Evolutionary conservation across 1,284 basidiomycete species (phyloP).

Genomic region (Cryptococcus deneoformans): DNA sequence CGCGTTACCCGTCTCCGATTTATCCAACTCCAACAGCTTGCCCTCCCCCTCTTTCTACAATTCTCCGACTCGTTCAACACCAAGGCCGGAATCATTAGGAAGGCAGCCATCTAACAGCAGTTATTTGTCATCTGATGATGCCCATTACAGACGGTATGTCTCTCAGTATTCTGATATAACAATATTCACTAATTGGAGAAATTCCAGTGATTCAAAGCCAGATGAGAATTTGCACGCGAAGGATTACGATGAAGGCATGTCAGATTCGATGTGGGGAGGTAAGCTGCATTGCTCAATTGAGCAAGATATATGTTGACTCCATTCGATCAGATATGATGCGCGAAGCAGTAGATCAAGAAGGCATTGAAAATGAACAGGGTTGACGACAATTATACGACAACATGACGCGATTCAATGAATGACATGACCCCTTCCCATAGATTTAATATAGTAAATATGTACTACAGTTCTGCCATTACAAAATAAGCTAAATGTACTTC

Average conservation of each 20-base stretch:
- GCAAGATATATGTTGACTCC: background rate
- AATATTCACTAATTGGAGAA: too few relatives aligned
- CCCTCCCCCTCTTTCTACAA: background rate
- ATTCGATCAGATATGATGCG: conserved; percentile 44
- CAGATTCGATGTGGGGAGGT: conserved; percentile 45
- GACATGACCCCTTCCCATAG: background rate
- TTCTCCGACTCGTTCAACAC: background rate
- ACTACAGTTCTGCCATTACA: background rate
- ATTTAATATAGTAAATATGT: conserved; percentile 2
- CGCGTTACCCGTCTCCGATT: background rate
- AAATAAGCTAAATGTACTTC: background rate
- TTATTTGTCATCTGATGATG: conserved; percentile 34
- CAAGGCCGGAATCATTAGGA: conserved; percentile 3
- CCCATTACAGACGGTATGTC: conserved; percentile 27
- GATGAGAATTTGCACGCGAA: conserved; percentile 23
- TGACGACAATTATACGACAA: background rate
- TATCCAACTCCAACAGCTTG: background rate
- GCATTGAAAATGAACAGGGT: conserved; percentile 4
- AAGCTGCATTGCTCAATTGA: background rate
- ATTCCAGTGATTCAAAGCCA: conserved; percentile 13
- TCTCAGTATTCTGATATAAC: too few relatives aligned
- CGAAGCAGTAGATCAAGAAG: conserved; percentile 40
- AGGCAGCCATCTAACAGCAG: conserved; percentile 21
- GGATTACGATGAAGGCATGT: conserved; percentile 32
- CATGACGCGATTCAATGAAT: too few relatives aligned